Base-by-base conservation (phyloP, 495 filamentous ascomycete species). In the Aspergillus sclerotioniger region DNA sequence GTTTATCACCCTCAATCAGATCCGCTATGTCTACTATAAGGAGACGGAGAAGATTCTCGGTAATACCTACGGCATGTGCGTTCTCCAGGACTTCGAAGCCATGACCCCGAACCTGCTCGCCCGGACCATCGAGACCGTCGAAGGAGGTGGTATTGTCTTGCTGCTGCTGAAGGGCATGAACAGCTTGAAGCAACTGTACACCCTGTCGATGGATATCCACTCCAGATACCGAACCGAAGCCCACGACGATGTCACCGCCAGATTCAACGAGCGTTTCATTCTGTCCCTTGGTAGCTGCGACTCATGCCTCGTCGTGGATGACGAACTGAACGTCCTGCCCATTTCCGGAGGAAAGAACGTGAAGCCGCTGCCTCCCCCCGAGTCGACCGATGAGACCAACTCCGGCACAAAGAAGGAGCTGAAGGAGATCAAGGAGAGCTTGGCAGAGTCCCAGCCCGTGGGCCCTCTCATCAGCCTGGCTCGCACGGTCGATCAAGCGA, bases 11-110 rank as follows among this genome's bases (percentile, higher is more conserved):
- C 84, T 96, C 54, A 89, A 96, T 73, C 91, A 96, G 69, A 96
- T 99, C 64, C 90, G 95, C 62, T 99, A 98, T 84, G 90, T 93
- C 39, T 99, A 96, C 81, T 99, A 99, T 80, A 99, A 99, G 75
- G 95, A 99, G 75, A 98, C 95, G n/a, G 95, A 99, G 59, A 96
- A 96, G 79, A 98, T 99, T 68, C 74, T 99, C 39, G 95, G 95
- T 62, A 96, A 98, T 73, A 99, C 95, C 31, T 99, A 93, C 69
- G 94, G 95, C 61, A 98, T 98, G 90, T 96, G 92, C 69, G 94
- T 98, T 60, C 76, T 99, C 55, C 95, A 99, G 68, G 95, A 99
- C 60, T 99, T 99, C 64, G 95, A 99, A 68, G 95, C 92, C 25
- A 87, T 99, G 57, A 99, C 94, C 6, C 95, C 95, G 28, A 99